Conservation (phyloP, 2,329 filamentous ascomycete genomes). For the Ophiostoma australiae region DNA sequence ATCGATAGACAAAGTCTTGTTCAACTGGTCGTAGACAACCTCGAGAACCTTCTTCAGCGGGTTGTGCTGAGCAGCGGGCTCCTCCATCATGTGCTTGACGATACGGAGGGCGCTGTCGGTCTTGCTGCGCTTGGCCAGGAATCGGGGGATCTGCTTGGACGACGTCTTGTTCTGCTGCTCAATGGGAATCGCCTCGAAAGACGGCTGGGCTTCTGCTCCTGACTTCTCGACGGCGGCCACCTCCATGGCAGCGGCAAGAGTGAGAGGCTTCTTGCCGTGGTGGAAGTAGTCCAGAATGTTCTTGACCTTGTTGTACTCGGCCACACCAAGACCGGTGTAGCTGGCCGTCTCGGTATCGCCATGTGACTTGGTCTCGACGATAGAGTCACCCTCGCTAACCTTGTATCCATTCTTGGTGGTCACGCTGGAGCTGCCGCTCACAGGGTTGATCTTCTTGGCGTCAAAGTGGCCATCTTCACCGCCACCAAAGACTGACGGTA, state of each 20-base stretch:
- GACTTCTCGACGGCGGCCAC: not conserved
- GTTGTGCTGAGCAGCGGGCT: not conserved
- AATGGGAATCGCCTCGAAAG: not conserved
- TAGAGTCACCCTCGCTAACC: not conserved
- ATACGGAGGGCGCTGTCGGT: not conserved
- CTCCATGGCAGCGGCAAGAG: not conserved
- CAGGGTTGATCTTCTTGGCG: constrained; percentile 4
- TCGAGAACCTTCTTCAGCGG: not conserved
- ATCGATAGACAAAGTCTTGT: not conserved
- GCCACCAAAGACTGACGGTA: not conserved
- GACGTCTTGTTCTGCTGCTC: not conserved
- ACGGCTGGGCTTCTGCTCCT: not conserved
- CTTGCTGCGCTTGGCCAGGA: not conserved
- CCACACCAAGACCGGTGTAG: constrained; percentile 10
- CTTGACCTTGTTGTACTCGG: not conserved
- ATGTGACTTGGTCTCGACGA: not conserved
- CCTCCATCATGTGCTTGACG: constrained; percentile 10
- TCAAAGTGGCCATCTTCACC: not conserved
- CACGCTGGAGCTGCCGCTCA: not conserved
- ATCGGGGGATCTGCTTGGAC: not conserved
- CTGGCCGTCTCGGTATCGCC: not conserved
- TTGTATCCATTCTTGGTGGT: not conserved
- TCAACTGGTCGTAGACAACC: not conserved
- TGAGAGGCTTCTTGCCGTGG: constrained; percentile 10
- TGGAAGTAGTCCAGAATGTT: constrained; percentile 2